Conservation (phyloP, 2,329 filamentous ascomycete genomes). For the Decorospora gaudefroyi region DNA sequence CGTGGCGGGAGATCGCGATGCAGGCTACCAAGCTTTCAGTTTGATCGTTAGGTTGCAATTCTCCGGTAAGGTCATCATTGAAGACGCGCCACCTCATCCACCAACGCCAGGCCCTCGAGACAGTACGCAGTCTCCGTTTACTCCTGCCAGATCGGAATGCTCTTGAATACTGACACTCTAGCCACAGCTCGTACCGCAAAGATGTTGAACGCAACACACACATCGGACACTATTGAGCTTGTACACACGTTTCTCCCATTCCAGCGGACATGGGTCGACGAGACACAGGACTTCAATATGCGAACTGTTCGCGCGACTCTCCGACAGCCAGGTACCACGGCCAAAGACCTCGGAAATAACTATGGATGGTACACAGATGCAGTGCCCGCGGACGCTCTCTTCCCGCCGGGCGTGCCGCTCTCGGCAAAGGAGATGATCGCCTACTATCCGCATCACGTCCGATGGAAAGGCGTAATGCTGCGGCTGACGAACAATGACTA, state of each 20-base stretch:
- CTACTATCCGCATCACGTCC: slow-evolving; percentile 38
- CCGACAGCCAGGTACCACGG: not conserved
- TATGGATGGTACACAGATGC: slow-evolving; percentile 31
- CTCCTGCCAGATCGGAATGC: not conserved
- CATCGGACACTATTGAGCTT: slow-evolving; percentile 1
- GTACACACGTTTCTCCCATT: slow-evolving; percentile 9
- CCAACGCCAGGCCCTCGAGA: not conserved
- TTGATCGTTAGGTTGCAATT: slow-evolving; percentile 19
- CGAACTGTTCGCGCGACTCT: slow-evolving; percentile 2
- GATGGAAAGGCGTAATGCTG: slow-evolving; percentile 29
- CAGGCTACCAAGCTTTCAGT: slow-evolving; percentile 5
- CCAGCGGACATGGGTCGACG: slow-evolving; percentile 26
- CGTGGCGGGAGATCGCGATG: not conserved
- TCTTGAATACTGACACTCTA: not conserved
- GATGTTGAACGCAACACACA: not conserved
- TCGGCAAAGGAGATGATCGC: slow-evolving; percentile 33
- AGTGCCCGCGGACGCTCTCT: slow-evolving; percentile 24
- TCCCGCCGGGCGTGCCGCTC: slow-evolving; percentile 33
- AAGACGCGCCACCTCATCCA: slow-evolving; percentile 1
- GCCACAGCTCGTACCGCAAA: not conserved
- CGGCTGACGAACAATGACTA: slow-evolving; percentile 32
- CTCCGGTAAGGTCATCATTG: slow-evolving; percentile 10
- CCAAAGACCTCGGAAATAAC: not conserved
- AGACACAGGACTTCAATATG: slow-evolving; percentile 26
- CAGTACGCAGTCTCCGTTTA: not conserved